Evolutionary conservation across 768 basidiomycete genomes (phyloP).

Genomic region (Auriscalpium microsporum): DNA sequence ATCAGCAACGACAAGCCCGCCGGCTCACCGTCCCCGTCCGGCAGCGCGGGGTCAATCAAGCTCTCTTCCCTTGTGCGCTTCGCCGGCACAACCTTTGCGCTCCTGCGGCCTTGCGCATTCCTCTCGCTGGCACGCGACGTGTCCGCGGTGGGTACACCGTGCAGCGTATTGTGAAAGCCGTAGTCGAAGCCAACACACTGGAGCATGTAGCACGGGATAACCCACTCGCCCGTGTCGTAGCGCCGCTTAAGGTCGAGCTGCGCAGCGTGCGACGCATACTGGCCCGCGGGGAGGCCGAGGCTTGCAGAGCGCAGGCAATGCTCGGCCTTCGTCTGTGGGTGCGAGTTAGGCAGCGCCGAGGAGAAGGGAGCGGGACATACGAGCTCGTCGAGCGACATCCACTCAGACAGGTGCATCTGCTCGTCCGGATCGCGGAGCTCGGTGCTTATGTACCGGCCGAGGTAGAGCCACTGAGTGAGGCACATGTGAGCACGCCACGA

Average conservation of each 20-base stretch:
- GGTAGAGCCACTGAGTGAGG: constrained; percentile 21
- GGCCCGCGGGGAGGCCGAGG: constrained; percentile 1
- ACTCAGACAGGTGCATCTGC: constrained; percentile 24
- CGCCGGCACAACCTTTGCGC: background rate
- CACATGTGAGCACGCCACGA: no score
- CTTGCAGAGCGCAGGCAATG: constrained; percentile 18
- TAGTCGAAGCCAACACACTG: constrained; percentile 22
- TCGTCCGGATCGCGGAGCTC: constrained; percentile 13
- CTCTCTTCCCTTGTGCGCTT: background rate
- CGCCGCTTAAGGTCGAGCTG: constrained; percentile 13
- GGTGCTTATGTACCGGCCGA: constrained; percentile 19
- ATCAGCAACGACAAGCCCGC: no score
- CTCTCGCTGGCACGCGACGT: background rate
- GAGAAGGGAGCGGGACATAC: constrained; percentile 8
- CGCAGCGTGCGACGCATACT: background rate
- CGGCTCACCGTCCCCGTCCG: no score
- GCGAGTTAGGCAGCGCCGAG: background rate
- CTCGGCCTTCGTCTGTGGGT: constrained; percentile 14
- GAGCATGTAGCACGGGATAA: constrained; percentile 20
- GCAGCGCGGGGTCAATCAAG: no score
- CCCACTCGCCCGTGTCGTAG: constrained; percentile 21
- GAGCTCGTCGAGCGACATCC: constrained; percentile 24
- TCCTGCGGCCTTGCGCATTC: background rate
- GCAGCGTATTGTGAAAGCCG: constrained; percentile 3
- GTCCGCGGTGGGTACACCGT: background rate